Conservation (phyloP, 192 early-diverging fungal species). For the Obelidium mucronatum region DNA sequence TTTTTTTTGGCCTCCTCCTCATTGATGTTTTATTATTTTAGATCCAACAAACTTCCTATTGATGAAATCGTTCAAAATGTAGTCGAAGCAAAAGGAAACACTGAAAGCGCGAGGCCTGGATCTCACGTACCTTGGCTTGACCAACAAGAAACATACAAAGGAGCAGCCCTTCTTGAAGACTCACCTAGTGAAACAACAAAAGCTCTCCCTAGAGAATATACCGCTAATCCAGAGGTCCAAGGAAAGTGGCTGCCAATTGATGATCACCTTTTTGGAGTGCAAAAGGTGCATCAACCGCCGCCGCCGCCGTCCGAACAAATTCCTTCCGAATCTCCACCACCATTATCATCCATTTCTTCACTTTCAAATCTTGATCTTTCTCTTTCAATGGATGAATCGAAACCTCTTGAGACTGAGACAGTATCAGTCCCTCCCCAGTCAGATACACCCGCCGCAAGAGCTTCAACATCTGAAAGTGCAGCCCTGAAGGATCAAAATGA, state of each 20-base stretch:
- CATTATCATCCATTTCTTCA: background rate
- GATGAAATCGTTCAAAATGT: conserved; percentile 9
- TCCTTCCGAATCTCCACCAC: too few species aligned
- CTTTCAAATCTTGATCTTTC: background rate
- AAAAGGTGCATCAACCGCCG: background rate
- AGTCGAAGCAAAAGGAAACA: too few species aligned
- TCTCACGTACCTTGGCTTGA: too few species aligned
- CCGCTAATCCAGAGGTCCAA: background rate
- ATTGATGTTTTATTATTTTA: too few species aligned
- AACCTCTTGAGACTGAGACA: too few species aligned
- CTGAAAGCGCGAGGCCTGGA: too few species aligned
- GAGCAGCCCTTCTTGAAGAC: too few species aligned
- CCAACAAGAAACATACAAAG: too few species aligned
- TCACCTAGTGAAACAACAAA: background rate
- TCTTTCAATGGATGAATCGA: too few species aligned
- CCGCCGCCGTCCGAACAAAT: background rate
- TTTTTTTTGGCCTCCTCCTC: background rate
- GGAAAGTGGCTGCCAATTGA: conserved; percentile 21
- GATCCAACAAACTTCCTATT: conserved; percentile 5
- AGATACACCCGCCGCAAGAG: background rate
- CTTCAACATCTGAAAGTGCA: too few species aligned
- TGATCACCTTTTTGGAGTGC: background rate
- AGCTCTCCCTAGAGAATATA: background rate
- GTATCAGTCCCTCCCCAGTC: too few species aligned
- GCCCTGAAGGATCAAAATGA: background rate